A percentile compares a stretch with the other conserved stretches of the same genome.
These are phyloP conservation scores for Neophaeococcomyces mojaviensis DNA, from an alignment of 2,329 filamentous ascomycete species.

Conservation along the genomic window DNA sequence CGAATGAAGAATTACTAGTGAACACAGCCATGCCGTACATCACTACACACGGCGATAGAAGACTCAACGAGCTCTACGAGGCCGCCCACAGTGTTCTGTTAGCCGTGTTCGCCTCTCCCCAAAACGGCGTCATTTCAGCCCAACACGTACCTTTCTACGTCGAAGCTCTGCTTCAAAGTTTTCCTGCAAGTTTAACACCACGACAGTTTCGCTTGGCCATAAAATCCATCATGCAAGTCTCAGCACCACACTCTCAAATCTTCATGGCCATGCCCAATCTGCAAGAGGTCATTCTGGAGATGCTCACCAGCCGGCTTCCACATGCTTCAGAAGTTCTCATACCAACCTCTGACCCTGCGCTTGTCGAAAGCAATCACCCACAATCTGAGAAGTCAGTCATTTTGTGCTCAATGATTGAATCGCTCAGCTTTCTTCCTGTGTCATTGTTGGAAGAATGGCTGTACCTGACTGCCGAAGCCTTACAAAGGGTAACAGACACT, in stretches of 20 bases:
- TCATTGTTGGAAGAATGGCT: constrained; percentile 73
- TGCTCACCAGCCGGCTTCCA: constrained; percentile 60
- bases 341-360: constrained; percentile 31
- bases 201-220: constrained; percentile 86
- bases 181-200: constrained; percentile 68
- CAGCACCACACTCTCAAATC: constrained; percentile 70
- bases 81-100: constrained; percentile 77
- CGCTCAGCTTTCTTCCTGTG: constrained; percentile 65
- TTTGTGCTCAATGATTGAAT: constrained; percentile 69
- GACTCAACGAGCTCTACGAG: constrained; percentile 69
- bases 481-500: constrained; percentile 57
- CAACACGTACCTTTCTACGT: constrained; percentile 75
- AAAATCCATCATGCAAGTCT: constrained; percentile 73
- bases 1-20: constrained; percentile 66
- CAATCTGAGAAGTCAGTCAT: constrained; percentile 75
- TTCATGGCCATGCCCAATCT: constrained; percentile 66
- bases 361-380: constrained; percentile 25
- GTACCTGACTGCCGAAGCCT: constrained; percentile 58
- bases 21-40: constrained; percentile 70
- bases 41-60: constrained; percentile 47
- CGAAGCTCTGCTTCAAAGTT: constrained; percentile 69
- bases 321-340: constrained; percentile 46
- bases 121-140: constrained; percentile 63
- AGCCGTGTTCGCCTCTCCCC: constrained; percentile 70
- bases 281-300: constrained; percentile 73